Evolutionary conservation across 352 stramenopile species (phyloP).

Genomic region (Pythium guiyangense): DNA sequence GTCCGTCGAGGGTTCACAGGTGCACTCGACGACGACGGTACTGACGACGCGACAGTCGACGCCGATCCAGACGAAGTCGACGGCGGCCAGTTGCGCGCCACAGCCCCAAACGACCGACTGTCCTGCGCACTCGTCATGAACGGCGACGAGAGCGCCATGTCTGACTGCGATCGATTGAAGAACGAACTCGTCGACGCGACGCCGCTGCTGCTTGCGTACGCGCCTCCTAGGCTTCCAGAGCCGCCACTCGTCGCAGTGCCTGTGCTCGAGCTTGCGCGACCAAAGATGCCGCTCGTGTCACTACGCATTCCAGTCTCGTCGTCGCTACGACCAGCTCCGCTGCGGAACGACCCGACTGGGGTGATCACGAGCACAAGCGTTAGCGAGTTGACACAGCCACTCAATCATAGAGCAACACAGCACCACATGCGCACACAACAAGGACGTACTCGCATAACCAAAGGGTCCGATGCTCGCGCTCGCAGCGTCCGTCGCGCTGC

Average conservation of each 20-base stretch:
- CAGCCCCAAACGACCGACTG: not conserved
- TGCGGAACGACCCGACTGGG: constrained; percentile 10
- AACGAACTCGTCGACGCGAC: constrained; percentile 1
- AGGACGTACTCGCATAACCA: constrained; percentile 26
- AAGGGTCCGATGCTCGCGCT: constrained; percentile 21
- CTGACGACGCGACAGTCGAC: constrained; percentile 6
- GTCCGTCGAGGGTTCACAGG: constrained; percentile 29
- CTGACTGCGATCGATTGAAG: not conserved
- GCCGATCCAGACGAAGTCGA: constrained; percentile 8
- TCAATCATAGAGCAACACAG: not conserved
- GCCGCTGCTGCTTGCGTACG: constrained; percentile 5
- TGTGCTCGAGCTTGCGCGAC: not conserved
- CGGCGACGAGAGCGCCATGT: constrained; percentile 6
- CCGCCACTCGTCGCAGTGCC: not conserved
- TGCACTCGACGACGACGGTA: constrained; percentile 3
- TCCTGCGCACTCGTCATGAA: constrained; percentile 9
- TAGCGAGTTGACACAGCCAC: not conserved
- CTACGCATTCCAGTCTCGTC: constrained; percentile 3
- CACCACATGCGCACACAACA: not conserved
- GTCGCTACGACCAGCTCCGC: not conserved
- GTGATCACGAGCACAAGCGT: not conserved
- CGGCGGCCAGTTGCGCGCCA: constrained; percentile 14
- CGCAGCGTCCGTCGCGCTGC: constrained; percentile 5
- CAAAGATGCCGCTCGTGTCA: constrained; percentile 11
- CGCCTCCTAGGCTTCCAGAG: not conserved